Base-by-base conservation (phyloP, 495 filamentous ascomycete species). In the Penicillium atrosanguineum region DNA sequence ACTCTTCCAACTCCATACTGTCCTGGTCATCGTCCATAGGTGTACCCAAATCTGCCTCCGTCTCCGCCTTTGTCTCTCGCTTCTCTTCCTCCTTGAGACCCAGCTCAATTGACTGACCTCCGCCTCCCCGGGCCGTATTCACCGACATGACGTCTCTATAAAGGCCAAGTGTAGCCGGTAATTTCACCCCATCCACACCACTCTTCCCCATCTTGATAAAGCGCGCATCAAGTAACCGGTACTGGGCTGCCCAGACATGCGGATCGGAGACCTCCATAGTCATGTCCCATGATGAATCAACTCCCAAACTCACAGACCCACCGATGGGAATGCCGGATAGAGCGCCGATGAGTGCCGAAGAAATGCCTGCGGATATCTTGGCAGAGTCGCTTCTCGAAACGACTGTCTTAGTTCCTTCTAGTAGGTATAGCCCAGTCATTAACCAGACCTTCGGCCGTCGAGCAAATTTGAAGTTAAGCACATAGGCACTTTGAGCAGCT, bases 241-340 rank as follows among this genome's bases (percentile, higher is more conserved):
- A 67, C 50, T 67, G 64, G 29, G 61, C 64, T 14, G 64, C 64
- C 64, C 64, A 67, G 5, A 67, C 64, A 60, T 67, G 64, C 20
- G 58, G 57, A 21, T 64, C 64, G 21, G 59, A 44, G 16, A 67
- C 55, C 20, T 63, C 56, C 60, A 66, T 61, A 1, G 54, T 40
- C 60, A 66, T 50, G 18, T 66, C 54, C 63, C 63, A 66, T 20
- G 50, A 41, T 9, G 57, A 60, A 2, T 54, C 63, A 7, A 48
- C 29, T 8, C 60, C 63, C 20, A 63, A 29, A 20, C 52, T 63
- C 15, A 66, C 60, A 19, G 60, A 63, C 25, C 53, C 63, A 20
- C 63, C 63, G 18, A 66, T 31, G 18, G 63, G 63, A 0, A 66
- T 56, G 11, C 63, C 54, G 16, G 60, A 61, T 7, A 63, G 11